Conservation (phyloP, 2,329 filamentous ascomycete genomes). For the Blastomyces percursus region DNA sequence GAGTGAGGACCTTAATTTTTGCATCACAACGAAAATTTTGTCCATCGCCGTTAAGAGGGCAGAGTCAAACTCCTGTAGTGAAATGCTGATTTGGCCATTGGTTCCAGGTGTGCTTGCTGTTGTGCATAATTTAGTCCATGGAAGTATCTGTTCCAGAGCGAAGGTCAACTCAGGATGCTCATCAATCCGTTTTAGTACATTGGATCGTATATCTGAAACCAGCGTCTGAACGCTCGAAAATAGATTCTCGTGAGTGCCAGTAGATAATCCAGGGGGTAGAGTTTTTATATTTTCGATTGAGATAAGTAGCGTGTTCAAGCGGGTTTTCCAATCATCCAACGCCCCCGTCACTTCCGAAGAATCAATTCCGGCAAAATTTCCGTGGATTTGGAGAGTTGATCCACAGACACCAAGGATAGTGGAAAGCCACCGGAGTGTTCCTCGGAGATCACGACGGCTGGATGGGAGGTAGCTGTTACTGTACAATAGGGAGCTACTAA, state of each 20-base stretch:
- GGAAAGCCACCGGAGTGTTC: constrained; percentile 49
- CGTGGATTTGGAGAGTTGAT: constrained; percentile 55
- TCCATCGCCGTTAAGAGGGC: constrained; percentile 57
- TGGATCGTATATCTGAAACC: constrained; percentile 23
- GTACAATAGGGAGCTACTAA: constrained; percentile 18
- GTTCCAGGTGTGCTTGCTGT: constrained; percentile 12
- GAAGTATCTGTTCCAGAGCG: constrained; percentile 52
- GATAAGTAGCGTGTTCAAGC: constrained; percentile 36
- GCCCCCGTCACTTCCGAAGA: constrained; percentile 36
- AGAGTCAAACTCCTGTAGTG: constrained; percentile 42
- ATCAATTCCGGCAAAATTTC: constrained; percentile 48
- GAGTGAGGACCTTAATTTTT: constrained; percentile 53
- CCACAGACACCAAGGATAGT: constrained; percentile 55
- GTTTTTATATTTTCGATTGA: constrained; percentile 35
- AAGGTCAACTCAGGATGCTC: constrained; percentile 52
- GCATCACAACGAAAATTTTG: constrained; percentile 65
- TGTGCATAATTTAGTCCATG: constrained; percentile 46
- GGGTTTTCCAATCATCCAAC: constrained; percentile 43
- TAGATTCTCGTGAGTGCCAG: constrained; percentile 21
- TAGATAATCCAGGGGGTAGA: constrained; percentile 43
- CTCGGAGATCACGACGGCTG: constrained; percentile 19
- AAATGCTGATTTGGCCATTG: constrained; percentile 11
- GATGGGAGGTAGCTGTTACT: constrained; percentile 12
- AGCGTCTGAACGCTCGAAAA: constrained; percentile 21
- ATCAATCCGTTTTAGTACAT: constrained; percentile 37